Percentiles rank a stretch among this genome's conserved stretches.
These are phyloP conservation scores for Suhomyces maxii DNA, from an alignment of 1,139 yeast genomes.

Conservation along the genomic window DNA sequence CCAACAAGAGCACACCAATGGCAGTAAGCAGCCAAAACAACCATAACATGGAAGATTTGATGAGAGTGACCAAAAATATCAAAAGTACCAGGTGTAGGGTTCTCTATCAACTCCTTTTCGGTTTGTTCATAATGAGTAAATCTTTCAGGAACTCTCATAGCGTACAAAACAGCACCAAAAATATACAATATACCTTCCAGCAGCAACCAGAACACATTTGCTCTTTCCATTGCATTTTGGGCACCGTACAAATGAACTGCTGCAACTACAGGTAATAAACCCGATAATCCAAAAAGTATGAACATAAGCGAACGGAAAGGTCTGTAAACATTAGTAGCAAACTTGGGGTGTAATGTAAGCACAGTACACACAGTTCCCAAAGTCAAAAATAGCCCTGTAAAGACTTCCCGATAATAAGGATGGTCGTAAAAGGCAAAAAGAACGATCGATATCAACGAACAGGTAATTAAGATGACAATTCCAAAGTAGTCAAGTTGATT, in stretches of 20 bases:
- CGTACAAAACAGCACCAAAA: slow-evolving; percentile 77
- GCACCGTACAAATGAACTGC: slow-evolving; percentile 43
- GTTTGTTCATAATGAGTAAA: slow-evolving; percentile 54
- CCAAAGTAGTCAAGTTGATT: slow-evolving; percentile 88
- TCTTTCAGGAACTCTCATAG: slow-evolving; percentile 76
- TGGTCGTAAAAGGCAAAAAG: slow-evolving; percentile 65
- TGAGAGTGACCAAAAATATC: slow-evolving; percentile 85
- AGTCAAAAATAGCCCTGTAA: slow-evolving; percentile 48
- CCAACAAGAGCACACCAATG: slow-evolving; percentile 69
- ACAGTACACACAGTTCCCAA: slow-evolving; percentile 65
- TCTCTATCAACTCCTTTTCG: slow-evolving; percentile 15
- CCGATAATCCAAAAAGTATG: slow-evolving; percentile 78
- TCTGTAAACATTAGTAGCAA: slow-evolving; percentile 70
- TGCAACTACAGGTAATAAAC: slow-evolving; percentile 64
- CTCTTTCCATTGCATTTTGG: slow-evolving; percentile 46
- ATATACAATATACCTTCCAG: slow-evolving; percentile 75
- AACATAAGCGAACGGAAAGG: slow-evolving; percentile 78
- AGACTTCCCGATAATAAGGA: slow-evolving; percentile 38
- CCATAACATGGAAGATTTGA: slow-evolving; percentile 82
- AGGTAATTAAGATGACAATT: slow-evolving; percentile 70
- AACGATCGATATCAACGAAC: slow-evolving; percentile 72
- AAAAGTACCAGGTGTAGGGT: slow-evolving; percentile 38
- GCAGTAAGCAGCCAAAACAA: slow-evolving; percentile 76
- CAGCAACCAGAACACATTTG: slow-evolving; percentile 61
- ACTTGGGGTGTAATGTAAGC: slow-evolving; percentile 64